Percentiles rank a stretch among this genome's conserved stretches.
Conservation (phyloP, 805 yeast species). For the Saccharomycopsis selenospora region DNA sequence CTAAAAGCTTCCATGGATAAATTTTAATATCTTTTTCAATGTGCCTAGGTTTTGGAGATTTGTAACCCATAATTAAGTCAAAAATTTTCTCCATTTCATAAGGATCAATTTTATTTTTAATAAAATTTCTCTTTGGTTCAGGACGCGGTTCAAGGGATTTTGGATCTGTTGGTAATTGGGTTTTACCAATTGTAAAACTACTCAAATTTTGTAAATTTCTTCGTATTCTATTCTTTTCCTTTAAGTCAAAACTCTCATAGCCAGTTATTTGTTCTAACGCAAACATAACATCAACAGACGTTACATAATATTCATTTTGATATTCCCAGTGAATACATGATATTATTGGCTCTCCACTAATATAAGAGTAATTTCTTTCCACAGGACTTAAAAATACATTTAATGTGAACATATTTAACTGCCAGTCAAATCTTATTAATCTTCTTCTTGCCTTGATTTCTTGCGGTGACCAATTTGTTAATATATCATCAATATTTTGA, state of each 20-base stretch:
- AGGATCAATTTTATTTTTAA: constrained; percentile 16
- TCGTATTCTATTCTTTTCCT: constrained; percentile 38
- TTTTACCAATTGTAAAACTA: constrained; percentile 34
- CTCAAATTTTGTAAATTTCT: constrained; percentile 37
- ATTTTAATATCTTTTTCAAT: constrained; percentile 58
- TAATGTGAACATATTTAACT: constrained; percentile 30
- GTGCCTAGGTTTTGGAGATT: constrained; percentile 51
- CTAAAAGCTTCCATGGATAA: constrained; percentile 45
- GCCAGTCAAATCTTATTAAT: constrained; percentile 40
- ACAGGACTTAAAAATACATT: constrained; percentile 19
- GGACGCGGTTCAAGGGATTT: not conserved
- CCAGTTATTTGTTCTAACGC: constrained; percentile 34
- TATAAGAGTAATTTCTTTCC: not conserved
- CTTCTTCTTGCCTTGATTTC: constrained; percentile 40
- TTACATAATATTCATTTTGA: constrained; percentile 23
- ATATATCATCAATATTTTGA: constrained; percentile 28
- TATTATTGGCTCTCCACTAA: not conserved
- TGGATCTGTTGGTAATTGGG: not conserved
- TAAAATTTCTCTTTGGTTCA: constrained; percentile 12
- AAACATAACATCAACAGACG: constrained; percentile 37
- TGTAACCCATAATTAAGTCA: constrained; percentile 44
- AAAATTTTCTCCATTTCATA: constrained; percentile 28
- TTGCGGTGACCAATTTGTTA: constrained; percentile 39
- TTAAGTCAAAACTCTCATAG: constrained; percentile 31
- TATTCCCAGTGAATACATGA: constrained; percentile 25